Evolutionary conservation across 257 asterid genomes (phyloP), one percentile per base, ranked within the genome.

Genomic region (Mentha longifolia): DNA sequence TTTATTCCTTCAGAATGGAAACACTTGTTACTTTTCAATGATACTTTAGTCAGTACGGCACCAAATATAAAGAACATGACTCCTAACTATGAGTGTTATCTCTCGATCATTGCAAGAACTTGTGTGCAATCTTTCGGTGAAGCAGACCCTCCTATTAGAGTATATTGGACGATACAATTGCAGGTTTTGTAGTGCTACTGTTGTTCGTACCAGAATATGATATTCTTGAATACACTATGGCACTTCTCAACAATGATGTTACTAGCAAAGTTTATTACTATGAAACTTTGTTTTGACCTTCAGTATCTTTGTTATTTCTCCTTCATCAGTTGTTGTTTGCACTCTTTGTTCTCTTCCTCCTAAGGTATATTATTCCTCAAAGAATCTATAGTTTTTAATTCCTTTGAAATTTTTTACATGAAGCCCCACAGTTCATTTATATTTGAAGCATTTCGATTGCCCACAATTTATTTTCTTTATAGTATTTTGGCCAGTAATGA

Each of bases 191-290:
- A 7, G 13, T 33, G 31, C 15, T 71, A 12, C 16, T 68, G 11
- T 19, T 35, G 33, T 50, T 30, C 50, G 37, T 49, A 37, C 25
- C 16, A 58, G 17, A 49, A 30, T 33, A 16, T 3, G 33, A 46
- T 51, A 16, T 64, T 73, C 19, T 42, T 45, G 22, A 13, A 43
- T 41, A 9, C 37, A 10, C 58, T 61, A 52, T 49, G 35, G 20
- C n/a, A 41, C 22, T 60, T 60, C 57, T 52, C 43, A 30, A n/a
- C 28, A 43, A 55, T 28, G 68, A n/a, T 51, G 19, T 16, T 45
- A 60, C 19, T 25, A 5, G 9, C 33, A 51, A 30, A 50, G 22
- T 11, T 11, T 22, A 5, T 8, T 19, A 15, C 33, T 9, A 14
- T 52, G 50, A 35, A 49, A 42, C 9, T 9, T 54, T 31, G 9